phyloP scores from a whole-genome alignment of 495 filamentous ascomycete genomes.

The Xylaria scruposa region DNA sequence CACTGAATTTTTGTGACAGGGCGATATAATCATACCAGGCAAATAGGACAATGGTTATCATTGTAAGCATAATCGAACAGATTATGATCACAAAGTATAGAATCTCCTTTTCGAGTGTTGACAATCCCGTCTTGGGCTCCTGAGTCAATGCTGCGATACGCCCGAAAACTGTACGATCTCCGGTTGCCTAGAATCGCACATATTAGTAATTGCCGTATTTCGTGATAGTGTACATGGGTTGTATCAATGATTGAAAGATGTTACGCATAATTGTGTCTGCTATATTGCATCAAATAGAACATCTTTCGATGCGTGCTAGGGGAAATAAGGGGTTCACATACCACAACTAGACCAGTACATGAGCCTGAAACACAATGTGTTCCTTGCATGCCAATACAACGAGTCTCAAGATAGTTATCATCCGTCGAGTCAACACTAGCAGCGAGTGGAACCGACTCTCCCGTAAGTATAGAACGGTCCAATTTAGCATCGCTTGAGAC shows the following conservation, averaged over 20 bases:
- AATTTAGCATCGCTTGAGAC: constrained; percentile 71
- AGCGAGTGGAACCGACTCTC: constrained; percentile 65
- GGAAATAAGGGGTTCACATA: constrained; percentile 3
- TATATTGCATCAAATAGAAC: neutral
- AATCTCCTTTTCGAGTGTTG: constrained; percentile 72
- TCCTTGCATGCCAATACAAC: constrained; percentile 75
- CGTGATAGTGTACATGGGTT: neutral
- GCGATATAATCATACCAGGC: constrained; percentile 57
- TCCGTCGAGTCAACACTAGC: constrained; percentile 68
- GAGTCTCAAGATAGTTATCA: constrained; percentile 75
- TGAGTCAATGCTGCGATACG: constrained; percentile 73
- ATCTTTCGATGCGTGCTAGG: neutral
- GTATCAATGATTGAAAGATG: neutral
- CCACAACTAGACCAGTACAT: constrained; percentile 67
- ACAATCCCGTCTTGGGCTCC: constrained; percentile 64
- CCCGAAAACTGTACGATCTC: constrained; percentile 67
- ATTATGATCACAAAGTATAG: constrained; percentile 71
- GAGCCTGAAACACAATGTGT: constrained; percentile 71
- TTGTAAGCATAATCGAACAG: constrained; percentile 59
- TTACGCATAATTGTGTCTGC: neutral
- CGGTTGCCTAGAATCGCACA: constrained; percentile 40
- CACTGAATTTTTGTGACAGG: constrained; percentile 3
- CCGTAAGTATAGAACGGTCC: constrained; percentile 74
- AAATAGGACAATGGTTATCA: constrained; percentile 61
- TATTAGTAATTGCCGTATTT: neutral